phyloP scores from a whole-genome alignment of 768 basidiomycete genomes.

The Daedaleopsis sinensis region DNA sequence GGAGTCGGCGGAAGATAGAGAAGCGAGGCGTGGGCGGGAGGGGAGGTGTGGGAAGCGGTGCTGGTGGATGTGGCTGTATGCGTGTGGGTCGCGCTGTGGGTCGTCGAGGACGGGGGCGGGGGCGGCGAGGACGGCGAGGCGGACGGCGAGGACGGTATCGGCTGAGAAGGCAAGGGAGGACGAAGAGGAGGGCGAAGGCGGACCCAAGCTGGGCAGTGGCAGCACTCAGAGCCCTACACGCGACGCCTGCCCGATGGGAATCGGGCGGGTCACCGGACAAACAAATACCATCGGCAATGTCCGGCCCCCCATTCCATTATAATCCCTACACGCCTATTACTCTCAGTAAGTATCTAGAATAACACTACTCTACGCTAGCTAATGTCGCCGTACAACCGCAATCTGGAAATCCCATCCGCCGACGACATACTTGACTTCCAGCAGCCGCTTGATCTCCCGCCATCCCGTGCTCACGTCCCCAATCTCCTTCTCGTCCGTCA shows the following conservation, averaged over 20 bases:
- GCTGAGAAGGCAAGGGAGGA: constrained; percentile 20
- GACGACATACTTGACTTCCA: constrained; percentile 80
- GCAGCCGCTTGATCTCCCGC: constrained; percentile 81
- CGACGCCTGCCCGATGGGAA: constrained; percentile 43
- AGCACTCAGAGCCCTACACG: constrained; percentile 33
- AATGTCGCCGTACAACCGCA: constrained; percentile 79
- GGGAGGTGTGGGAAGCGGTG: constrained; percentile 12
- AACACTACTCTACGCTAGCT: constrained; percentile 4
- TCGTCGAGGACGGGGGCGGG: constrained; percentile 3
- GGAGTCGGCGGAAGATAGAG: background rate
- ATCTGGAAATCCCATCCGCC: constrained; percentile 91
- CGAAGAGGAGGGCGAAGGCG: constrained; percentile 17
- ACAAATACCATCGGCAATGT: background rate
- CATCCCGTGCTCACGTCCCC: constrained; percentile 62
- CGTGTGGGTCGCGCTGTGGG: constrained; percentile 3
- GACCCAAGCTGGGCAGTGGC: constrained; percentile 31
- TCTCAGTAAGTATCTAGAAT: background rate
- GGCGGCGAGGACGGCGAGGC: constrained; percentile 13
- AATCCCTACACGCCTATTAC: too few species aligned
- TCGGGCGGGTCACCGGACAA: constrained; percentile 22
- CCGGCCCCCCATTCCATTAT: background rate
- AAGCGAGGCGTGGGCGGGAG: background rate
- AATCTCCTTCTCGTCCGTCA: constrained; percentile 55
- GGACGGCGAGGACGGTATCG: constrained; percentile 21
- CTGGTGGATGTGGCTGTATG: background rate